A percentile compares a stretch with the other conserved stretches of the same genome.
phyloP scores from a whole-genome alignment of 768 basidiomycete species.

The Trametopsis cervina region DNA sequence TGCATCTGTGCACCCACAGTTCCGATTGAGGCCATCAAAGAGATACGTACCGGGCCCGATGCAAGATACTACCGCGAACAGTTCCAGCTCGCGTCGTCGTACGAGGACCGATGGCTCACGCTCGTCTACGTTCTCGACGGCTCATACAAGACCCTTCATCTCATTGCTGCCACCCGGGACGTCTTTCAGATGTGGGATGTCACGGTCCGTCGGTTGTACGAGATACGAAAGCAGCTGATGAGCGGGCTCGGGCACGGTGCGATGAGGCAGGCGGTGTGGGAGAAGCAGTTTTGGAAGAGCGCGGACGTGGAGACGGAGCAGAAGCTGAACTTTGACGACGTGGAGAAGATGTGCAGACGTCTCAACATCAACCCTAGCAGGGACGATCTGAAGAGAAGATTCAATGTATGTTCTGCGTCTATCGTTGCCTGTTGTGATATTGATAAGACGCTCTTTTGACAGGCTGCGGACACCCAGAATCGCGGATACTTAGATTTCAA shows the following conservation, averaged over 20 bases:
- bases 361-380: slow-evolving; percentile 56
- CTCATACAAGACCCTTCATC: slow-evolving; percentile 79
- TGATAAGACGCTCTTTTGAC: not conserved
- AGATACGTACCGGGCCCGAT: slow-evolving; percentile 70
- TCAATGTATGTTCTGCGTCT: slow-evolving; percentile 37
- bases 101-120: slow-evolving; percentile 75
- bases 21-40: slow-evolving; percentile 80
- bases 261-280: slow-evolving; percentile 65
- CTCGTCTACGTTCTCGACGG: slow-evolving; percentile 76
- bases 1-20: slow-evolving; percentile 37
- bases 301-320: slow-evolving; percentile 58
- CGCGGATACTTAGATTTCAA: slow-evolving; percentile 64
- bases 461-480: slow-evolving; percentile 58
- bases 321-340: slow-evolving; percentile 61
- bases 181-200: slow-evolving; percentile 58
- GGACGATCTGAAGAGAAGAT: slow-evolving; percentile 48
- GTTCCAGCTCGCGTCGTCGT: slow-evolving; percentile 54
- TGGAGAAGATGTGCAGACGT: slow-evolving; percentile 62
- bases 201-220: slow-evolving; percentile 56
- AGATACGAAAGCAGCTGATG: slow-evolving; percentile 65
- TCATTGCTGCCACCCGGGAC: slow-evolving; percentile 63
- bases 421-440: not conserved
- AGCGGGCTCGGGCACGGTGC: slow-evolving; percentile 57
- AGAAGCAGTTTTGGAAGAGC: slow-evolving; percentile 76
- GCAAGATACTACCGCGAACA: slow-evolving; percentile 66